Percentiles rank a stretch among this genome's conserved stretches.
phyloP scores from a whole-genome alignment of 345 rosid species.

The Luvunga scandens region DNA sequence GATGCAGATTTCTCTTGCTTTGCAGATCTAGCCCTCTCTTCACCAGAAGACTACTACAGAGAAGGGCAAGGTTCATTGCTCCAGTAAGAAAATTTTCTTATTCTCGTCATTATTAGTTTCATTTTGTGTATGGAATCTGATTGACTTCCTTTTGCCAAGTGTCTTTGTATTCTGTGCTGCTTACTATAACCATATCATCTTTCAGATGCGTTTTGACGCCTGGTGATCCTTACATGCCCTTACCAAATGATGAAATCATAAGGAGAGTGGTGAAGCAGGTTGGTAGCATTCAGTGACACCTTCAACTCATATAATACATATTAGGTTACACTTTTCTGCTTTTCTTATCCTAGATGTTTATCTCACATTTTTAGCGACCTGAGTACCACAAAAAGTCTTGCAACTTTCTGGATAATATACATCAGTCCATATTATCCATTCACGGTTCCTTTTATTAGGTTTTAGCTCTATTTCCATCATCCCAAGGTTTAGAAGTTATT shows the following conservation, averaged over 20 bases:
- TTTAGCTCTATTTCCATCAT: constrained; percentile 73
- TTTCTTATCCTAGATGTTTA: not conserved
- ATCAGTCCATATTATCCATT: not conserved
- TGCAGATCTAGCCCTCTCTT: constrained; percentile 87
- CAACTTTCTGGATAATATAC: not conserved
- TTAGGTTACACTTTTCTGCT: not conserved
- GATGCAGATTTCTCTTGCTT: constrained; percentile 99
- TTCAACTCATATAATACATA: not conserved
- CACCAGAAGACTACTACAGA: constrained; percentile 89
- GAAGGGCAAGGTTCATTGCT: constrained; percentile 97
- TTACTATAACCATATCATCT: constrained; percentile 16
- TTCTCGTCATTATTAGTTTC: not conserved
- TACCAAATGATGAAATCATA: constrained; percentile 77
- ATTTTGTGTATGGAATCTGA: not conserved
- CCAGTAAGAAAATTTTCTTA: constrained; percentile 59
- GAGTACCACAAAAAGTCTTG: not conserved
- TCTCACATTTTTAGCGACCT: not conserved
- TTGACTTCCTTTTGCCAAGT: not conserved
- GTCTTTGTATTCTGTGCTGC: not conserved
- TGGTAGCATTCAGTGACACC: not conserved
- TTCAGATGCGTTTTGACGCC: constrained; percentile 92
- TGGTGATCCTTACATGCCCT: constrained; percentile 93
- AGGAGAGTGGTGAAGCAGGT: constrained; percentile 87
- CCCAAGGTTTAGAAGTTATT: constrained; percentile 73
- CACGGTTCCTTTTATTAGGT: constrained; percentile 44